A percentile compares a stretch with the other conserved stretches of the same genome.
Conservation (phyloP, 768 basidiomycete species). For the Glaciozyma martinii region DNA sequence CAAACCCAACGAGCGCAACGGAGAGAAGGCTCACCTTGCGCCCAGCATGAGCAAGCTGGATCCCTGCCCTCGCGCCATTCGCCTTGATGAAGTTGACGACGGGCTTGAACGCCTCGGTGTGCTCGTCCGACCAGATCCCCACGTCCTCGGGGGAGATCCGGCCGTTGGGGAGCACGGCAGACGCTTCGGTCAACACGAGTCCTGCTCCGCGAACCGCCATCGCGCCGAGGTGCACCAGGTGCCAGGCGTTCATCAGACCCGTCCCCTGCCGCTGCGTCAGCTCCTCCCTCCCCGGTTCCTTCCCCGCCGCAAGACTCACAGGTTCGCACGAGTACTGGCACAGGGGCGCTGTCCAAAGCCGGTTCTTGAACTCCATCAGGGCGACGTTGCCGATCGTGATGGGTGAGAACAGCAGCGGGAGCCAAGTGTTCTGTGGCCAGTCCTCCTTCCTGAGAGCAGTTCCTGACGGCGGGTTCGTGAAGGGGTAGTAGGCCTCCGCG, state of each 20-base stretch:
- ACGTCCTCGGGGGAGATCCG: conserved; percentile 22
- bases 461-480: conserved; percentile 5
- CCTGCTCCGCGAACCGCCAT: conserved; percentile 65
- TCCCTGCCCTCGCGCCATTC: conserved; percentile 61
- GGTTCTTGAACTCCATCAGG: conserved; percentile 60
- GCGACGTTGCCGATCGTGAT: conserved; percentile 53
- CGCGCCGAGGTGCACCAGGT: conserved; percentile 63
- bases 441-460: conserved; percentile 9
- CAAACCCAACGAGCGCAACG: too few relatives aligned
- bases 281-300: neutral
- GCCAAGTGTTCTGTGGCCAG: conserved; percentile 44
- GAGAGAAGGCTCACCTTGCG: conserved; percentile 46
- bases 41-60: conserved; percentile 73
- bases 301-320: neutral
- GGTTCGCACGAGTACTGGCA: conserved; percentile 47
- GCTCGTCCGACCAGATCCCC: conserved; percentile 61
- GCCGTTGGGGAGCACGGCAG: conserved; percentile 32
- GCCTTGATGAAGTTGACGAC: conserved; percentile 66
- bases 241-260: conserved; percentile 65
- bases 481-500: neutral
- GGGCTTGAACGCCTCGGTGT: conserved; percentile 50
- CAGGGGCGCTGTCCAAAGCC: conserved; percentile 55
- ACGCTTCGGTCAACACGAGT: conserved; percentile 64
- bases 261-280: conserved; percentile 50
- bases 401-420: conserved; percentile 58